Percentiles rank a stretch among this genome's conserved stretches.
phyloP scores from a whole-genome alignment of 257 asterid species.

The Lantana camara region DNA sequence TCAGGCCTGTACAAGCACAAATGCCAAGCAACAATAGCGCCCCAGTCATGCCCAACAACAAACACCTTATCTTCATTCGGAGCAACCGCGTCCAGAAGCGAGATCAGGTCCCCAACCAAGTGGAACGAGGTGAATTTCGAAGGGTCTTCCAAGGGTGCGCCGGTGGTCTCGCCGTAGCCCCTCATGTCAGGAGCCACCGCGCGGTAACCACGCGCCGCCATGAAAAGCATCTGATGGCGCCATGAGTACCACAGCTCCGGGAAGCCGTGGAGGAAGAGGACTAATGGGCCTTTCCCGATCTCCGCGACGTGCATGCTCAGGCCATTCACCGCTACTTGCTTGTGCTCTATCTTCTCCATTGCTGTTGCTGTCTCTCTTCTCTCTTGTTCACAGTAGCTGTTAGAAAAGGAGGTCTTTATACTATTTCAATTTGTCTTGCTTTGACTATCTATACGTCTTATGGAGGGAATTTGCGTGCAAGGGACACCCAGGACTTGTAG shows the following conservation, averaged over 20 bases:
- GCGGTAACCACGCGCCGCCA: slow-evolving; percentile 70
- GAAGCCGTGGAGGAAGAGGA: slow-evolving; percentile 87
- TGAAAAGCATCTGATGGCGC: slow-evolving; percentile 79
- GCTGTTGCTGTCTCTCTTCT: too few species aligned
- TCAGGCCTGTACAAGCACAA: slow-evolving; percentile 68
- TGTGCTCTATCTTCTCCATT: slow-evolving; percentile 71
- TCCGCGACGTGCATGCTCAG: slow-evolving; percentile 70
- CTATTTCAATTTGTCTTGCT: too few species aligned
- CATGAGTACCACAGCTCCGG: slow-evolving; percentile 92
- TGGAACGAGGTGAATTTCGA: slow-evolving; percentile 55
- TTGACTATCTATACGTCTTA: too few species aligned
- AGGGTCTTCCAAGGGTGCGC: slow-evolving; percentile 57
- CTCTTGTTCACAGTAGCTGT: too few species aligned
- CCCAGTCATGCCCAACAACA: slow-evolving; percentile 93
- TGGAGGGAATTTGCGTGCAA: too few species aligned
- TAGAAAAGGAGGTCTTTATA: too few species aligned
- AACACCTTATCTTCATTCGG: slow-evolving; percentile 52
- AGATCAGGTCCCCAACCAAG: slow-evolving; percentile 71
- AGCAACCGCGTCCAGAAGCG: slow-evolving; percentile 56
- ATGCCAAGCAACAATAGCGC: slow-evolving; percentile 68
- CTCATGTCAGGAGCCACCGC: slow-evolving; percentile 81
- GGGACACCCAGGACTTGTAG: too few species aligned
- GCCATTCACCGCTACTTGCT: slow-evolving; percentile 47
- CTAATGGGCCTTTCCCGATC: slow-evolving; percentile 67
- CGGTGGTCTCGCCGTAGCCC: slow-evolving; percentile 76